These are phyloP conservation scores for Schizothecium vesticola DNA, from an alignment of 495 filamentous ascomycete species.

Conservation along the genomic window DNA sequence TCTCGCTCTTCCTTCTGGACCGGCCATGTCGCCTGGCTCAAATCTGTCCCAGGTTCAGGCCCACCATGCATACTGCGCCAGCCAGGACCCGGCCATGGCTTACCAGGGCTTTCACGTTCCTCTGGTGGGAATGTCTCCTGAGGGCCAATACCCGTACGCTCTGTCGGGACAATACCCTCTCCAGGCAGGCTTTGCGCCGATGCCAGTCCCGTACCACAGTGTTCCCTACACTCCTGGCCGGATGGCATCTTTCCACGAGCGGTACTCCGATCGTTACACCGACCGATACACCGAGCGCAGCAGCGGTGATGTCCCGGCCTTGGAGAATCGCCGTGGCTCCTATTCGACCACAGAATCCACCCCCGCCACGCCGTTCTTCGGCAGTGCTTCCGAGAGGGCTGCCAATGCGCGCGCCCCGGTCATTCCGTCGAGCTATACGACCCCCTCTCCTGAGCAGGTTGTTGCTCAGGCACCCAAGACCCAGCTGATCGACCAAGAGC, in stretches of 20 bases:
- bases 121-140: conserved; percentile 27
- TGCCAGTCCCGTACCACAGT: conserved; percentile 30
- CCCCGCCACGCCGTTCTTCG: conserved; percentile 56
- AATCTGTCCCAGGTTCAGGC: conserved; percentile 21
- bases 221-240: conserved; percentile 48
- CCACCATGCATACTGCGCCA: conserved; percentile 29
- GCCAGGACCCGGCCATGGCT: conserved; percentile 28
- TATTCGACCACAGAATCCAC: conserved; percentile 67
- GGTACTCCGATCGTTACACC: conserved; percentile 1
- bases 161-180: conserved; percentile 31
- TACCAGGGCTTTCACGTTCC: conserved; percentile 30
- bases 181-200: conserved; percentile 29
- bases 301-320: conserved; percentile 48
- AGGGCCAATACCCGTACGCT: conserved; percentile 22
- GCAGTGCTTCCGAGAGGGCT: conserved; percentile 49
- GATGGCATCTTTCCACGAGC: conserved; percentile 35
- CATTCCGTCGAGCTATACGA: conserved; percentile 56
- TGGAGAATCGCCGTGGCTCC: conserved; percentile 57
- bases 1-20: conserved; percentile 29
- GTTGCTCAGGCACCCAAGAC: conserved; percentile 38
- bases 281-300: conserved; percentile 1
- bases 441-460: conserved; percentile 60
- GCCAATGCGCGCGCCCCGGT: conserved; percentile 47
- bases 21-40: conserved; percentile 16
- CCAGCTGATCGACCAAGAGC: conserved; percentile 51